Conservation (phyloP, 768 basidiomycete genomes). For the Mycena galopus region DNA sequence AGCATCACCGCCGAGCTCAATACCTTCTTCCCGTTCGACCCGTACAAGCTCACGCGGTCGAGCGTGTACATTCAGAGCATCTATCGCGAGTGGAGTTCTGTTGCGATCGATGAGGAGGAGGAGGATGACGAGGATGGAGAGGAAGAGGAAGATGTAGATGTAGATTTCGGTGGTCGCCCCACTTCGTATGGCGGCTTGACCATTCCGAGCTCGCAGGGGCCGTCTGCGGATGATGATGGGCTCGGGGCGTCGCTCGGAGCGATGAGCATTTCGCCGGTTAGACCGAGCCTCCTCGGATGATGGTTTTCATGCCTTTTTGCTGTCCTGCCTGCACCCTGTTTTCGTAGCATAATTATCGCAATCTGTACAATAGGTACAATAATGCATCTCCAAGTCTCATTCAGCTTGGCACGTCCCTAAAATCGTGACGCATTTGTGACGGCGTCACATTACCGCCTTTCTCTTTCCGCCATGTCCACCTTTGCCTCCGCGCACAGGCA, state of each 20-base stretch:
- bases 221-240: constrained; percentile 55
- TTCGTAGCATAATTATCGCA: too few relatives aligned
- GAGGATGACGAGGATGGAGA: constrained; percentile 26
- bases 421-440: too few relatives aligned
- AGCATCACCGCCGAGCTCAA: constrained; percentile 79
- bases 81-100: constrained; percentile 92
- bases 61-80: constrained; percentile 81
- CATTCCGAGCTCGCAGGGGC: constrained; percentile 19
- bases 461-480: too few relatives aligned
- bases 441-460: too few relatives aligned
- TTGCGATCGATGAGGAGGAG: constrained; percentile 77
- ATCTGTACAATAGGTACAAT: too few relatives aligned
- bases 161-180: neutral
- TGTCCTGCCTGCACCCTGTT: constrained; percentile 8
- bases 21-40: constrained; percentile 98
- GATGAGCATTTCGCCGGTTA: constrained; percentile 86
- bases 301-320: neutral
- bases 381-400: too few relatives aligned
- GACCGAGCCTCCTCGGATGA: constrained; percentile 37
- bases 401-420: too few relatives aligned
- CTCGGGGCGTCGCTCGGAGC: constrained; percentile 79
- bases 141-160: neutral
- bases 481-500: constrained; percentile 82
- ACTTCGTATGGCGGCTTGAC: constrained; percentile 10
- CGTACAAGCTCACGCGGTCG: constrained; percentile 90